These are phyloP conservation scores for Lentinus brumalis DNA, from an alignment of 768 basidiomycete genomes.

Conservation along the genomic window DNA sequence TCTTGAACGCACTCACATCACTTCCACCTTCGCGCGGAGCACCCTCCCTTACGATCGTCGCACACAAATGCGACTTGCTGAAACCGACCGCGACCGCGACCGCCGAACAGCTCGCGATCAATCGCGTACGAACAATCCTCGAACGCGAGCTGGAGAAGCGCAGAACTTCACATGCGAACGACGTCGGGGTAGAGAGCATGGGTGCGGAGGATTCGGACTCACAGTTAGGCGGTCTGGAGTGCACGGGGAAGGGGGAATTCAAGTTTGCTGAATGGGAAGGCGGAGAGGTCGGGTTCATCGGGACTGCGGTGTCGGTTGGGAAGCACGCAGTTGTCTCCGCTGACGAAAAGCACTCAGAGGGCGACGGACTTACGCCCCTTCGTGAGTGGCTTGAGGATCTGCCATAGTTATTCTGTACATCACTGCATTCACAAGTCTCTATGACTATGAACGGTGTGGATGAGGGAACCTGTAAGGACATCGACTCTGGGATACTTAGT, in stretches of 20 bases:
- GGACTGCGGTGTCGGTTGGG: slow-evolving; percentile 50
- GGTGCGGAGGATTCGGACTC: slow-evolving; percentile 63
- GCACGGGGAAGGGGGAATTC: slow-evolving; percentile 58
- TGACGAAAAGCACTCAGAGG: slow-evolving; percentile 36
- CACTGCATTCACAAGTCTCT: no score
- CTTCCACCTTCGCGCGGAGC: slow-evolving; percentile 68
- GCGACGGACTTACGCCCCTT: slow-evolving; percentile 45
- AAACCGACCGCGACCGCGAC: slow-evolving; percentile 46
- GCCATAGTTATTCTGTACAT: slow-evolving; percentile 28
- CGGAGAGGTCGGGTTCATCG: slow-evolving; percentile 71
- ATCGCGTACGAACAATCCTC: slow-evolving; percentile 73
- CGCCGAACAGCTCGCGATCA: slow-evolving; percentile 55
- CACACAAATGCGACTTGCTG: slow-evolving; percentile 77
- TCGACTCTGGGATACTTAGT: no score
- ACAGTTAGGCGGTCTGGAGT: slow-evolving; percentile 77
- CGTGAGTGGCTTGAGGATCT: slow-evolving; percentile 51
- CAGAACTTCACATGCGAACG: slow-evolving; percentile 59
- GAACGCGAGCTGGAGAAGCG: slow-evolving; percentile 87
- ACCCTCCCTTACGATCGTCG: slow-evolving; percentile 67
- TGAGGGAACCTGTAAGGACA: no score
- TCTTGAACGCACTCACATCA: slow-evolving; percentile 70
- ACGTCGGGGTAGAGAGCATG: slow-evolving; percentile 71
- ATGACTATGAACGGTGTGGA: no score
- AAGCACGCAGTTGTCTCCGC: slow-evolving; percentile 22
- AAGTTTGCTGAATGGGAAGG: slow-evolving; percentile 84